Evolutionary conservation across 176 grass and related monocot genomes (phyloP).

Genomic region (Elymus sibiricus): DNA sequence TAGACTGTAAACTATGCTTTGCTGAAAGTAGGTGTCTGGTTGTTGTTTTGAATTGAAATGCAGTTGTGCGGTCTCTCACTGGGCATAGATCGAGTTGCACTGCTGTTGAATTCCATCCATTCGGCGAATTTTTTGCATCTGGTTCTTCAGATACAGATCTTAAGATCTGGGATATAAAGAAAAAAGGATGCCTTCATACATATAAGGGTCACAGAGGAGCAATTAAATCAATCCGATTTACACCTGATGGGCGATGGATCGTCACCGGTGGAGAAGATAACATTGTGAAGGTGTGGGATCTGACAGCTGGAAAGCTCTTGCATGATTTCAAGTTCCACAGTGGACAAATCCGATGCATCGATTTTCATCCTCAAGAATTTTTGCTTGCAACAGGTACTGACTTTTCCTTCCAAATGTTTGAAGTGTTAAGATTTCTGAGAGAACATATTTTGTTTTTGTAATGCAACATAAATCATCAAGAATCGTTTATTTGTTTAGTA

Average conservation of each 20-base stretch:
- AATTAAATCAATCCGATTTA: slow-evolving; percentile 85
- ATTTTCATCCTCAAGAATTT: slow-evolving; percentile 97
- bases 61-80: slow-evolving; percentile 79
- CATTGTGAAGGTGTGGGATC: slow-evolving; percentile 93
- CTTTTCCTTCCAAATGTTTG: slow-evolving; percentile 7
- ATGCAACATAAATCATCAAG: not conserved
- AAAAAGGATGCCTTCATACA: slow-evolving; percentile 97
- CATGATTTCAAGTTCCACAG: slow-evolving; percentile 97
- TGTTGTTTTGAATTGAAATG: slow-evolving; percentile 46
- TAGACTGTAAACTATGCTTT: not conserved
- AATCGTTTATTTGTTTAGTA: slow-evolving; percentile 5
- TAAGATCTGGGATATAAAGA: slow-evolving; percentile 99
- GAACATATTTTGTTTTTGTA: not conserved
- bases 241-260: slow-evolving; percentile 96
- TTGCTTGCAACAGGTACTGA: slow-evolving; percentile 88
- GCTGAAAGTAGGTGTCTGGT: slow-evolving; percentile 24
- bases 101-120: slow-evolving; percentile 92
- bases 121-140: slow-evolving; percentile 97
- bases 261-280: slow-evolving; percentile 97
- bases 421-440: not conserved
- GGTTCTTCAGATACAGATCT: slow-evolving; percentile 95
- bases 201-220: slow-evolving; percentile 80
- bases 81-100: slow-evolving; percentile 84
- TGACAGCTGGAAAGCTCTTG: slow-evolving; percentile 94
- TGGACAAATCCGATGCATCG: slow-evolving; percentile 67